Conservation (phyloP, 345 rosid species). For the Bruguiera sexangula region DNA sequence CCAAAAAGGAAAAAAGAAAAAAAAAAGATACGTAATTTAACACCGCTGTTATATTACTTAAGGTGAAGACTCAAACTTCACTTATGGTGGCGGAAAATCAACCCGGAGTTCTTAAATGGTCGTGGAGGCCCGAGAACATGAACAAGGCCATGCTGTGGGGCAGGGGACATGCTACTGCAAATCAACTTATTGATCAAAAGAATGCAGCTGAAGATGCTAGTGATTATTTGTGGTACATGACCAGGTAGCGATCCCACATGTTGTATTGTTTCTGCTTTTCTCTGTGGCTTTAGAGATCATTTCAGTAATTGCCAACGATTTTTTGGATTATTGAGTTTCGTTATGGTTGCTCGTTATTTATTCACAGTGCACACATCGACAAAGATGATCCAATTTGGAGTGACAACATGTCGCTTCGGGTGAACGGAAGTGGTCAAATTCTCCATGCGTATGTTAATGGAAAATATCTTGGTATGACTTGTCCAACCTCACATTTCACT, state of each 20-base stretch:
- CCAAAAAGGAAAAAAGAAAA: too few relatives aligned
- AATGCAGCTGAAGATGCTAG: conserved; percentile 10
- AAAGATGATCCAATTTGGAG: conserved; percentile 3
- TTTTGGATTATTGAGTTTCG: not conserved
- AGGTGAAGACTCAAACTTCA: conserved; percentile 54
- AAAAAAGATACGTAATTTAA: too few relatives aligned
- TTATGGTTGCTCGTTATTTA: not conserved
- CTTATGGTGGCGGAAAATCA: conserved; percentile 39
- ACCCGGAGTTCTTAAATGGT: conserved; percentile 41
- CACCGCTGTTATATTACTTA: not conserved
- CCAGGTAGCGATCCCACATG: conserved; percentile 7
- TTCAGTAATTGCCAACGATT: not conserved
- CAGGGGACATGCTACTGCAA: not conserved
- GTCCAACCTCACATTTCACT: not conserved
- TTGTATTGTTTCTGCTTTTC: not conserved
- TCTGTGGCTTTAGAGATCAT: too few relatives aligned
- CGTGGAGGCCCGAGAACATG: conserved; percentile 55
- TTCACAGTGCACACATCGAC: not conserved
- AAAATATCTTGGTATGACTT: not conserved
- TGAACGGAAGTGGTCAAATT: conserved; percentile 8
- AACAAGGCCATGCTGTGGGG: conserved; percentile 14
- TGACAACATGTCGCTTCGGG: conserved; percentile 2
- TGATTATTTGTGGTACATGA: conserved; percentile 26
- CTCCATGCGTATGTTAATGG: conserved; percentile 20
- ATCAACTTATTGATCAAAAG: conserved; percentile 19